A percentile compares a stretch with the other conserved stretches of the same genome.
phyloP scores from a whole-genome alignment of 2,329 filamentous ascomycete genomes.

The Fusarium sp. region DNA sequence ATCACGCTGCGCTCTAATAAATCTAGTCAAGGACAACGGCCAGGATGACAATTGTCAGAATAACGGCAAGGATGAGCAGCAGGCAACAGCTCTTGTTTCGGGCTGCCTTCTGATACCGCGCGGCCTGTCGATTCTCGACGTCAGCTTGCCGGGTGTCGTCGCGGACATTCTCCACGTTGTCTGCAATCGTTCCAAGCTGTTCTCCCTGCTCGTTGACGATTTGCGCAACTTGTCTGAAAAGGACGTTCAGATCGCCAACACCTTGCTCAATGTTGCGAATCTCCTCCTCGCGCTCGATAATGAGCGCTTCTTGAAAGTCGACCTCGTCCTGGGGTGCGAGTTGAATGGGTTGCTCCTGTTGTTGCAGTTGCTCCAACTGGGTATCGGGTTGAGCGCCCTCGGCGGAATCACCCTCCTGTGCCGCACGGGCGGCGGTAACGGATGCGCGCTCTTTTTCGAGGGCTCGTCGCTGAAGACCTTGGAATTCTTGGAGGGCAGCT shows the following conservation, averaged over 20 bases:
- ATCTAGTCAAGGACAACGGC: slow-evolving; percentile 81
- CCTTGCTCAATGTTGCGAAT: slow-evolving; percentile 98
- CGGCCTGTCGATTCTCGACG: slow-evolving; percentile 85
- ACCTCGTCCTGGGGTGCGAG: slow-evolving; percentile 94
- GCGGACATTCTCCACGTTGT: slow-evolving; percentile 87
- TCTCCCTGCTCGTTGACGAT: slow-evolving; percentile 96
- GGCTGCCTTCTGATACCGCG: slow-evolving; percentile 93
- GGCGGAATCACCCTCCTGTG: slow-evolving; percentile 73
- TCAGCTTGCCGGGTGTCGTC: slow-evolving; percentile 89
- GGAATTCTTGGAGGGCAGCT: slow-evolving; percentile 89
- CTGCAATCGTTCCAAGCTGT: slow-evolving; percentile 85
- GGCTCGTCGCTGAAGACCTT: slow-evolving; percentile 88
- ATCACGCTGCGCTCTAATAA: slow-evolving; percentile 26
- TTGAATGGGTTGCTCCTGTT: slow-evolving; percentile 77
- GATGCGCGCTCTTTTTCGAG: slow-evolving; percentile 94
- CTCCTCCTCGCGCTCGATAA: slow-evolving; percentile 95
- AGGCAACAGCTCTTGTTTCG: slow-evolving; percentile 95
- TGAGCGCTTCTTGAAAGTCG: slow-evolving; percentile 95
- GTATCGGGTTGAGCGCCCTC: slow-evolving; percentile 51
- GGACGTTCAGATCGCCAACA: slow-evolving; percentile 93
- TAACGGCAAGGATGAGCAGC: slow-evolving; percentile 87
- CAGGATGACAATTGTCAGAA: slow-evolving; percentile 89
- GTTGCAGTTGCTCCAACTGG: slow-evolving; percentile 69
- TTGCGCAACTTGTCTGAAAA: slow-evolving; percentile 97
- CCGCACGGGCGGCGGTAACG: slow-evolving; percentile 83